Evolutionary conservation across 345 rosid genomes (phyloP).

Genomic region (Geranium brycei): DNA sequence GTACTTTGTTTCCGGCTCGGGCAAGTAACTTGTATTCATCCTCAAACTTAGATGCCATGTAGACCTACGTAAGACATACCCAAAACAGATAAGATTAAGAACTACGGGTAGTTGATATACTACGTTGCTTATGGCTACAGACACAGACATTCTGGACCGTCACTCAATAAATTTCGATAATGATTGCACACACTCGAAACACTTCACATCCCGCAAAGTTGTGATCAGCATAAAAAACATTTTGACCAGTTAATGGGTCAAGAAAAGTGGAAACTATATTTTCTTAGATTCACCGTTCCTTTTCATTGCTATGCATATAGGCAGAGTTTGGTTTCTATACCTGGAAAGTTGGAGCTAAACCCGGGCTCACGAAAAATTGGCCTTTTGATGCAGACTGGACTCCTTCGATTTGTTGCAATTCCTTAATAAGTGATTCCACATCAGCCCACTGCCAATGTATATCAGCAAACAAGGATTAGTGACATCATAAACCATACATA

Average conservation of each 20-base stretch:
- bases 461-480: slow-evolving; percentile 4
- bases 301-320: background rate
- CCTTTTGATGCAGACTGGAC: slow-evolving; percentile 70
- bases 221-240: too few relatives aligned
- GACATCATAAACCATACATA: background rate
- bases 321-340: slow-evolving; percentile 21
- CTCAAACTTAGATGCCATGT: slow-evolving; percentile 88
- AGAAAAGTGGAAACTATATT: background rate
- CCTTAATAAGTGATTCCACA: slow-evolving; percentile 74
- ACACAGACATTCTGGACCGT: too few relatives aligned
- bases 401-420: slow-evolving; percentile 62
- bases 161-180: too few relatives aligned
- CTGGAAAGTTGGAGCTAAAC: slow-evolving; percentile 95
- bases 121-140: too few relatives aligned
- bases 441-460: slow-evolving; percentile 60
- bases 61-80: slow-evolving; percentile 37
- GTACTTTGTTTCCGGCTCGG: slow-evolving; percentile 84
- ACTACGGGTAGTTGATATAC: too few relatives aligned
- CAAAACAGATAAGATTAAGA: slow-evolving; percentile 5
- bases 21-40: slow-evolving; percentile 85
- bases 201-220: too few relatives aligned
- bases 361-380: slow-evolving; percentile 81
- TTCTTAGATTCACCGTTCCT: background rate
- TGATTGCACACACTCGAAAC: too few relatives aligned
- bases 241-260: background rate